A percentile compares a stretch with the other conserved stretches of the same genome.
Evolutionary conservation across 331 rosid genomes (phyloP).

Genomic region (Spiraea crenata): DNA sequence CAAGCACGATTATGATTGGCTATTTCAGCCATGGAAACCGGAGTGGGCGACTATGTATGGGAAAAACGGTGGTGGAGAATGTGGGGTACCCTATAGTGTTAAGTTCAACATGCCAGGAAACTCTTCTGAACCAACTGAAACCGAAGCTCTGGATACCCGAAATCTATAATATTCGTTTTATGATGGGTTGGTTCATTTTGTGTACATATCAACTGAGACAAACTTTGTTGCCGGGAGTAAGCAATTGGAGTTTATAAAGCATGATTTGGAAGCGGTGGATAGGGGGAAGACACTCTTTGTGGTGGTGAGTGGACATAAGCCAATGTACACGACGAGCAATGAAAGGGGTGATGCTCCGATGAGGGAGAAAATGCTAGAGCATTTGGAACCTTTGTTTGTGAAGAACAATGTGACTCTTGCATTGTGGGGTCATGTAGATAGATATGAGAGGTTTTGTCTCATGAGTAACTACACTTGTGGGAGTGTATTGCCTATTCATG

Average conservation of each 20-base stretch:
- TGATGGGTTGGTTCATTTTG: slow-evolving; percentile 76
- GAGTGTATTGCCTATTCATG: slow-evolving; percentile 57
- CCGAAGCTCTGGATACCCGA: slow-evolving; percentile 54
- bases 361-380: slow-evolving; percentile 66
- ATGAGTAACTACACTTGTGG: slow-evolving; percentile 79
- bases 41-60: slow-evolving; percentile 68
- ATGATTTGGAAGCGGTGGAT: slow-evolving; percentile 73
- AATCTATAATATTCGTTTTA: slow-evolving; percentile 89
- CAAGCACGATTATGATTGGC: slow-evolving; percentile 91
- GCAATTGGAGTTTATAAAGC: slow-evolving; percentile 70
- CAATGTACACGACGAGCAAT: slow-evolving; percentile 86
- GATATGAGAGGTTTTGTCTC: slow-evolving; percentile 85
- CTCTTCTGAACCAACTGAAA: slow-evolving; percentile 78
- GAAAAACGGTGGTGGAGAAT: slow-evolving; percentile 94
- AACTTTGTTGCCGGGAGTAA: slow-evolving; percentile 73
- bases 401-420: slow-evolving; percentile 80
- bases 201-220: slow-evolving; percentile 83
- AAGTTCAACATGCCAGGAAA: slow-evolving; percentile 94
- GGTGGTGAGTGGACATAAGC: slow-evolving; percentile 85
- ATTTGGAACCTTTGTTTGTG: slow-evolving; percentile 83
- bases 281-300: slow-evolving; percentile 68
- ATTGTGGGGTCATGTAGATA: slow-evolving; percentile 92
- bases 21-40: slow-evolving; percentile 82
- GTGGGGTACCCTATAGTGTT: slow-evolving; percentile 92
- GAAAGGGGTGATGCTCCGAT: slow-evolving; percentile 60